Evolutionary conservation across 2,329 filamentous ascomycete species (phyloP).

Genomic region (Talaromyces piceae): DNA sequence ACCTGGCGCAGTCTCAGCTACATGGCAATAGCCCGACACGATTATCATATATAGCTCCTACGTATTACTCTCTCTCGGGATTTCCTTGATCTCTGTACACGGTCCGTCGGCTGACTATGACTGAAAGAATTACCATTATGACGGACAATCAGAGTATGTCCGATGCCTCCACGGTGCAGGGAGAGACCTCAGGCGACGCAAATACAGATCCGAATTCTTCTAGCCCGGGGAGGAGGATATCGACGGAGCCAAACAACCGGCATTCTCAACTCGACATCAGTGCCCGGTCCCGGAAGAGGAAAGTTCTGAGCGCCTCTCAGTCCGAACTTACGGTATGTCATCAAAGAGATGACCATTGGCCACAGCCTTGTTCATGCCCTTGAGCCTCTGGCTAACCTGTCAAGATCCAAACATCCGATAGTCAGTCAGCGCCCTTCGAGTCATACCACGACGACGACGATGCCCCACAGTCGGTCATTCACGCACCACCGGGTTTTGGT

Average conservation of each 20-base stretch:
- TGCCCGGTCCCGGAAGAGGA: not conserved
- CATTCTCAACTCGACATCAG: not conserved
- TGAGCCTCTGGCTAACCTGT: not conserved
- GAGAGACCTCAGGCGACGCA: not conserved
- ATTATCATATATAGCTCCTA: not conserved
- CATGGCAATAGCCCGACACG: not conserved
- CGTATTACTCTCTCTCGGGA: not conserved
- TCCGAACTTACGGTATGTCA: slow-evolving; percentile 22
- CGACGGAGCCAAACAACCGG: not conserved
- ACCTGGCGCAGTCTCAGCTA: not conserved
- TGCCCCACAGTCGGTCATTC: slow-evolving; percentile 74
- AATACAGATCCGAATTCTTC: slow-evolving; percentile 4
- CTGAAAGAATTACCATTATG: slow-evolving; percentile 1
- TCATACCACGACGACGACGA: slow-evolving; percentile 58
- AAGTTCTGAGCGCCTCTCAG: slow-evolving; percentile 9
- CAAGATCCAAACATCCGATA: slow-evolving; percentile 26
- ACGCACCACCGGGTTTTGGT: slow-evolving; percentile 75
- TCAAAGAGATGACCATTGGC: slow-evolving; percentile 4
- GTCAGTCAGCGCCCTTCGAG: slow-evolving; percentile 12
- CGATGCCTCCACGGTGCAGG: not conserved
- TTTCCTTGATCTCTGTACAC: no score
- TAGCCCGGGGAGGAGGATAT: not conserved
- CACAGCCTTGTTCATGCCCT: not conserved
- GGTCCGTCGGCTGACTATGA: not conserved
- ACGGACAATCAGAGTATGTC: slow-evolving; percentile 1